phyloP scores from a whole-genome alignment of 2,329 filamentous ascomycete species.

The Cadophora sp. region DNA sequence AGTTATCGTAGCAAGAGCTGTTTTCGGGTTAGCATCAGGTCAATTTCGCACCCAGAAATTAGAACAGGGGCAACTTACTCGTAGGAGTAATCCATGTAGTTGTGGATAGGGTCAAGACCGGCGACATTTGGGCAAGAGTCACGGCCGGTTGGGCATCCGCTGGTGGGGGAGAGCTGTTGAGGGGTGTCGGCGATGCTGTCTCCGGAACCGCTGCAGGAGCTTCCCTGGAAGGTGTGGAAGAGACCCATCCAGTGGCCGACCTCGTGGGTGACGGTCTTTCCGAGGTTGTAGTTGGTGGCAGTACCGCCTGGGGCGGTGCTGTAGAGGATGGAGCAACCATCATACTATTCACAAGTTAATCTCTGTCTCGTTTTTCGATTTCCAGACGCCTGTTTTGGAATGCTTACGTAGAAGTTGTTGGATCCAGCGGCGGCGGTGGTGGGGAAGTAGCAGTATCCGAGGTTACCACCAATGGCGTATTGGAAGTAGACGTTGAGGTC shows the following conservation, averaged over 20 bases:
- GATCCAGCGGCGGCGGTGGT: constrained; percentile 15
- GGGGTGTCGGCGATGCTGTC: constrained; percentile 52
- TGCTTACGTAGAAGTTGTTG: constrained; percentile 42
- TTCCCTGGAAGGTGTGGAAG: constrained; percentile 55
- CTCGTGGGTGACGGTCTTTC: constrained; percentile 52
- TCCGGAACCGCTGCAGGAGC: constrained; percentile 49
- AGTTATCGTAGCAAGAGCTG: constrained; percentile 52
- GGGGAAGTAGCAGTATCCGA: constrained; percentile 29
- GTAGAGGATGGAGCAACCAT: constrained; percentile 50
- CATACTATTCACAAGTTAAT: constrained; percentile 22
- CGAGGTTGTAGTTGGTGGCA: constrained; percentile 46
- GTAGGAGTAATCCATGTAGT: constrained; percentile 49
- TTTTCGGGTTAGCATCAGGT: not conserved
- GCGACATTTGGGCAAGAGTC: constrained; percentile 42
- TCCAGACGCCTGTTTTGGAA: too few species aligned
- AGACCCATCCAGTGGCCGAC: constrained; percentile 58
- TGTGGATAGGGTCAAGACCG: constrained; percentile 45
- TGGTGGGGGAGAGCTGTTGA: constrained; percentile 44
- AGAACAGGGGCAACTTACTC: constrained; percentile 45
- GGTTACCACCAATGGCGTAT: constrained; percentile 24
- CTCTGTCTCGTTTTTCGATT: too few species aligned
- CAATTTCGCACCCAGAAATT: not conserved
- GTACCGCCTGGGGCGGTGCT: constrained; percentile 49
- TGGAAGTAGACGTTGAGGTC: constrained; percentile 46
- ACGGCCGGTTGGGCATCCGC: constrained; percentile 50